Percentiles rank a stretch among this genome's conserved stretches.
Evolutionary conservation across 305 asterid genomes (phyloP).

Genomic region (Nicotiana rustica): DNA sequence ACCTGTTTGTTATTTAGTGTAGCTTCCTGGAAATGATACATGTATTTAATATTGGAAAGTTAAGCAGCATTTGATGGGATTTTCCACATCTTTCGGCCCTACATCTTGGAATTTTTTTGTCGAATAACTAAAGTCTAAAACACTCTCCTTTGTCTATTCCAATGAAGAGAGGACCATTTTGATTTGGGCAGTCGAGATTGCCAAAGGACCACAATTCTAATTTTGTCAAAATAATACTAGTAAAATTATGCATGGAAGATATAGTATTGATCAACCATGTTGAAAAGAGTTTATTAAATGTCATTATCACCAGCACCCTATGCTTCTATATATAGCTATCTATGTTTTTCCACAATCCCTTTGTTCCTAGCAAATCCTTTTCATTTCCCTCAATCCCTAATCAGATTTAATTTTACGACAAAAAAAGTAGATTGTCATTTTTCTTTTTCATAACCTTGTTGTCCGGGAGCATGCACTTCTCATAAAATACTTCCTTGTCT

Average conservation of each 20-base stretch:
- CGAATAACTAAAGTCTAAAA: background rate
- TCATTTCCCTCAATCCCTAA: too few relatives aligned
- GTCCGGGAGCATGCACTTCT: too few relatives aligned
- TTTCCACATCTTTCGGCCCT: background rate
- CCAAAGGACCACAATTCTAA: conserved; percentile 1
- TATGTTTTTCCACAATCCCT: background rate
- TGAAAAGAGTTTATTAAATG: background rate
- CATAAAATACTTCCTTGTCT: too few relatives aligned
- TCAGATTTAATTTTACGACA: too few relatives aligned
- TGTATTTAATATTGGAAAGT: background rate
- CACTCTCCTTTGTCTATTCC: background rate
- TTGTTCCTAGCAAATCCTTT: too few relatives aligned
- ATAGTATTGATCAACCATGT: background rate
- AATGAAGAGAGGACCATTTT: background rate
- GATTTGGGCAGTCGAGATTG: background rate
- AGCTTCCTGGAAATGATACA: background rate
- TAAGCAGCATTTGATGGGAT: background rate
- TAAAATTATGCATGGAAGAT: background rate
- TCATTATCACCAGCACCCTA: background rate
- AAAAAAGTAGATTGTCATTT: too few relatives aligned
- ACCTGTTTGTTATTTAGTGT: background rate
- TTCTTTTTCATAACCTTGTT: too few relatives aligned
- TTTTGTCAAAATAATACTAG: background rate
- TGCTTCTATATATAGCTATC: background rate
- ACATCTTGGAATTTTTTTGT: background rate